Conservation (phyloP, 345 rosid genomes). For the Heritiera fomes region DNA sequence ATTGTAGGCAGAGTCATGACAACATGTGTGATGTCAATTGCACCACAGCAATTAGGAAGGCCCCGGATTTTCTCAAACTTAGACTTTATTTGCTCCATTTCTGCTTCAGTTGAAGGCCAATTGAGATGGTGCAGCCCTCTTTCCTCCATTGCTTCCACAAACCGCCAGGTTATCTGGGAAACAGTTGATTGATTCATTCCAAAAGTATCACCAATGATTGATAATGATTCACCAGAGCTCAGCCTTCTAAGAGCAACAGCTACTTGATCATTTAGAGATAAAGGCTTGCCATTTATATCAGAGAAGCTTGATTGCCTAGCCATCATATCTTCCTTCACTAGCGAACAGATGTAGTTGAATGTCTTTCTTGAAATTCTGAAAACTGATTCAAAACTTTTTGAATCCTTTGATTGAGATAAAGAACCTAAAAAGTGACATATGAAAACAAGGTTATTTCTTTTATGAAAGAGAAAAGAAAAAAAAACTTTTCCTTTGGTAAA, state of each 20-base stretch:
- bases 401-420: conserved; percentile 37
- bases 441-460: background rate
- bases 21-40: conserved; percentile 60
- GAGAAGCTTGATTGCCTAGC: conserved; percentile 52
- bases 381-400: conserved; percentile 58
- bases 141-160: conserved; percentile 78
- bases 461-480: background rate
- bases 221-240: conserved; percentile 71
- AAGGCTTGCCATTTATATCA: conserved; percentile 44
- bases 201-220: conserved; percentile 57
- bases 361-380: conserved; percentile 68
- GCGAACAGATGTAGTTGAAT: conserved; percentile 67
- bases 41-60: conserved; percentile 67
- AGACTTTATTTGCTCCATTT: conserved; percentile 48
- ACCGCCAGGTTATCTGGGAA: conserved; percentile 75
- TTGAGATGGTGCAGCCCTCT: conserved; percentile 57
- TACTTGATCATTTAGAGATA: conserved; percentile 56
- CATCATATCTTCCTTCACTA: conserved; percentile 57
- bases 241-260: conserved; percentile 74
- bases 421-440: conserved; percentile 37
- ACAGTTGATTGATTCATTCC: conserved; percentile 70
- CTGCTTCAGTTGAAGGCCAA: conserved; percentile 58
- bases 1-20: conserved; percentile 61
- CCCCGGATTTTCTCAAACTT: conserved; percentile 62
- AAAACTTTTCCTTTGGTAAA: background rate